phyloP scores from a whole-genome alignment of 2,329 filamentous ascomycete genomes.

The Trichoderma asperellum region DNA sequence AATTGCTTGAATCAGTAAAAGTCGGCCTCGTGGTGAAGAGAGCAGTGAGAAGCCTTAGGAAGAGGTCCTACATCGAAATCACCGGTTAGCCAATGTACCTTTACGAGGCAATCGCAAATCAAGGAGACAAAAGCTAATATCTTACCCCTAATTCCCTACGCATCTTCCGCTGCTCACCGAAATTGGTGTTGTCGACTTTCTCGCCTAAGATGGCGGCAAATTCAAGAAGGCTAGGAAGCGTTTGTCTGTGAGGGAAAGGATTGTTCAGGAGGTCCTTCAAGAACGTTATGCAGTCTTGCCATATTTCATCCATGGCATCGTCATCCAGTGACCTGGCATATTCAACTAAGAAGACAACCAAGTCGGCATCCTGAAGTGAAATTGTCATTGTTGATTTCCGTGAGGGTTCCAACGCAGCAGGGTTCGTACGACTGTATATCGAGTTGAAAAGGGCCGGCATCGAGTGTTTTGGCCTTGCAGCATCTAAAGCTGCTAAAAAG shows the following conservation, averaged over 20 bases:
- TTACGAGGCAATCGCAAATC: not conserved
- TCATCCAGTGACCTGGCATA: constrained; percentile 91
- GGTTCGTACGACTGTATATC: constrained; percentile 92
- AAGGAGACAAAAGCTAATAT: not conserved
- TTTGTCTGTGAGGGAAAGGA: constrained; percentile 92
- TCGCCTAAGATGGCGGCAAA: constrained; percentile 89
- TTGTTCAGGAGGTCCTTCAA: constrained; percentile 88
- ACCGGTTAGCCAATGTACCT: not conserved
- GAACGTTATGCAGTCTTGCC: constrained; percentile 91
- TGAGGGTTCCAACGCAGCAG: constrained; percentile 73
- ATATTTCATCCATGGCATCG: constrained; percentile 97
- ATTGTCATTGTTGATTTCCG: constrained; percentile 89
- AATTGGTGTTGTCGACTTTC: constrained; percentile 97
- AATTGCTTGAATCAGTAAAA: constrained; percentile 60
- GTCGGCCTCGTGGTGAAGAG: constrained; percentile 88
- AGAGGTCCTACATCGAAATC: constrained; percentile 68
- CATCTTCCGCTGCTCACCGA: constrained; percentile 93
- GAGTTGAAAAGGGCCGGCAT: constrained; percentile 95
- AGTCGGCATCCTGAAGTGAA: constrained; percentile 77
- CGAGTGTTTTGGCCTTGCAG: constrained; percentile 85
- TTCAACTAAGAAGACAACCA: constrained; percentile 86
- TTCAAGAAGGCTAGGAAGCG: constrained; percentile 80
- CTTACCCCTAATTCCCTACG: constrained; percentile 82
- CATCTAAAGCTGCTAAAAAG: constrained; percentile 86
- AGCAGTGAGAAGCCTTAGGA: constrained; percentile 85